Evolutionary conservation across 768 basidiomycete species (phyloP).

Genomic region (Kwoniella dejecticola): DNA sequence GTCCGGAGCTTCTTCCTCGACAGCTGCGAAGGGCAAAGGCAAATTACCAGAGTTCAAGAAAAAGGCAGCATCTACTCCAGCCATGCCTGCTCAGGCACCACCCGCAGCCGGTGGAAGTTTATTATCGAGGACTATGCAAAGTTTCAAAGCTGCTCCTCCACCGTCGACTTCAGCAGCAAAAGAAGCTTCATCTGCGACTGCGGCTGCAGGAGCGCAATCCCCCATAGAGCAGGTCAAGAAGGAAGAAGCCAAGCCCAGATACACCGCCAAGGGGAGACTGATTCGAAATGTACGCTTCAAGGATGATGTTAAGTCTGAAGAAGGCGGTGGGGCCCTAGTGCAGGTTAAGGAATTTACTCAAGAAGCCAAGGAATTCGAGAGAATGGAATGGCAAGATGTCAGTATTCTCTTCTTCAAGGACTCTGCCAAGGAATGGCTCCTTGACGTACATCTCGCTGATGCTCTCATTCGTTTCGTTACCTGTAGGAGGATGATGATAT

Average conservation of each 20-base stretch:
- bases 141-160: neutral
- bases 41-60: constrained; percentile 28
- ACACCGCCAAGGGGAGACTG: constrained; percentile 27
- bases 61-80: neutral
- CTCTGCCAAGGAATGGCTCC: no score
- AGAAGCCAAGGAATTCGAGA: constrained; percentile 38
- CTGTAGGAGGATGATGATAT: constrained; percentile 17
- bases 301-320: constrained; percentile 27
- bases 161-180: neutral
- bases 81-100: constrained; percentile 4
- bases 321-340: constrained; percentile 30
- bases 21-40: constrained; percentile 2
- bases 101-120: neutral
- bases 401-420: no score
- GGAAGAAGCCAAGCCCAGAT: constrained; percentile 10
- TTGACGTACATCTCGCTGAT: no score
- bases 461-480: neutral
- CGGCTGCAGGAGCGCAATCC: no score
- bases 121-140: constrained; percentile 1
- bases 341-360: constrained; percentile 33
- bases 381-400: constrained; percentile 30
- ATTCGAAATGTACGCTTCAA: constrained; percentile 33
- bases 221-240: neutral
- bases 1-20: neutral
- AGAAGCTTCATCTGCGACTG: neutral